phyloP scores from a whole-genome alignment of 495 filamentous ascomycete species.

The Xylaria intraflava region DNA sequence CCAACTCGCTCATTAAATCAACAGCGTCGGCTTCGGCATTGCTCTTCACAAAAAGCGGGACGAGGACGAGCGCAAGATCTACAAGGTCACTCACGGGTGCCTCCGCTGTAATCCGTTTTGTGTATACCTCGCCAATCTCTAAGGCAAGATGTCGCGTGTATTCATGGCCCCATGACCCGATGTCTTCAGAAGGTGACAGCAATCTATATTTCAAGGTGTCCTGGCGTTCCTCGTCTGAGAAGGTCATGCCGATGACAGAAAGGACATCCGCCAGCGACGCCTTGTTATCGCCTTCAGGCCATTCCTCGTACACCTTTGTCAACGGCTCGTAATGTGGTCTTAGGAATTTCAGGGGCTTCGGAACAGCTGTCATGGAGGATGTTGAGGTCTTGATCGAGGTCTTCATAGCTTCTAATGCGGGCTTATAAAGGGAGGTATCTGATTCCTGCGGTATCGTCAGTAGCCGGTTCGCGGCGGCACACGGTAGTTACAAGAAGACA shows the following conservation, averaged over 20 bases:
- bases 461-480: background rate
- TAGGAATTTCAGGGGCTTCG: constrained; percentile 96
- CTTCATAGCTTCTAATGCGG: constrained; percentile 91
- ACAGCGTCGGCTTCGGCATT: constrained; percentile 98
- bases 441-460: constrained; percentile 56
- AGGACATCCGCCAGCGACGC: constrained; percentile 88
- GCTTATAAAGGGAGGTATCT: constrained; percentile 80
- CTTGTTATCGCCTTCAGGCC: constrained; percentile 78
- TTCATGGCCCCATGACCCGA: constrained; percentile 97
- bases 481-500: background rate
- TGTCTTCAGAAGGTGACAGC: constrained; percentile 80
- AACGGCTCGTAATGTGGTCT: constrained; percentile 89
- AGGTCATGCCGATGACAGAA: constrained; percentile 98
- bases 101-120: constrained; percentile 56
- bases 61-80: constrained; percentile 72
- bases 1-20: constrained; percentile 90
- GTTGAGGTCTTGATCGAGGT: constrained; percentile 97
- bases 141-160: constrained; percentile 93
- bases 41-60: constrained; percentile 92
- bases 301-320: constrained; percentile 78
- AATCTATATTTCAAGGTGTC: constrained; percentile 95
- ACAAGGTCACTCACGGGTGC: constrained; percentile 65
- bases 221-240: constrained; percentile 89
- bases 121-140: constrained; percentile 92
- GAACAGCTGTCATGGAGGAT: constrained; percentile 97